Base-by-base conservation (phyloP, 768 basidiomycete species). In the Clathrus columnatus region DNA sequence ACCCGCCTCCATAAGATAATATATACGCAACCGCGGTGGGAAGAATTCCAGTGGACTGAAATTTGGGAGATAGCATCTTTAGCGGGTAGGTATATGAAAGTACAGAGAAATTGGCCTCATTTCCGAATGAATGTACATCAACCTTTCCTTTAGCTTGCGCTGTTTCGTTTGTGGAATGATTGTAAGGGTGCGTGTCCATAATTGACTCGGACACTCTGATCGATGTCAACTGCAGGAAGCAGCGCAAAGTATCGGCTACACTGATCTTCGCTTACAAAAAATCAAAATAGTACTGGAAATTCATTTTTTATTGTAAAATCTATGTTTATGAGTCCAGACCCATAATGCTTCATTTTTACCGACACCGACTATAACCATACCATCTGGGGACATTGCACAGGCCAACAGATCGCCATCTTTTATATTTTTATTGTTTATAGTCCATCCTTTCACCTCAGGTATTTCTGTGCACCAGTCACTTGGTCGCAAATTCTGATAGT, bases 1-100 rank as follows among this genome's bases (percentile, higher is more conserved):
- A 76, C 2, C 94, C 94, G 10, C 94, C 94, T 0, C 94, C 94
- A 61, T 97, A 98, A 30, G 82, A 83, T 56, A 97, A 67, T 17
- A 89, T 73, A 62, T 96, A 97, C 8, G 80, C 86, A 28, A 90
- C 74, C 4, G 72, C 67, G 27, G 73, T 69, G 36, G 71, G 69
- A 36, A 69, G 59, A 61, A 62, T 14, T 14, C 45, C 54, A 21
- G 20, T n/a, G 24, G 54, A 55, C 28, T 20, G 54, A 8, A 81
- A 69, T 48, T 76, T 75, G 1, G 91, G 90, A 2, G 91, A 85
- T 54, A 94, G 72, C 29, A 96, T 80, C 67, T 95, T 95, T 62
- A 96, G 74, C 7, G 93, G 93, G 65, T 95, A 96, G 1, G 83
- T 76, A 7, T 84, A 87, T 8, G 84, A 83, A 17, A 93, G 74